These are phyloP conservation scores for Trichoderma reesei DNA, from an alignment of 495 filamentous ascomycete species.

Conservation along the genomic window DNA sequence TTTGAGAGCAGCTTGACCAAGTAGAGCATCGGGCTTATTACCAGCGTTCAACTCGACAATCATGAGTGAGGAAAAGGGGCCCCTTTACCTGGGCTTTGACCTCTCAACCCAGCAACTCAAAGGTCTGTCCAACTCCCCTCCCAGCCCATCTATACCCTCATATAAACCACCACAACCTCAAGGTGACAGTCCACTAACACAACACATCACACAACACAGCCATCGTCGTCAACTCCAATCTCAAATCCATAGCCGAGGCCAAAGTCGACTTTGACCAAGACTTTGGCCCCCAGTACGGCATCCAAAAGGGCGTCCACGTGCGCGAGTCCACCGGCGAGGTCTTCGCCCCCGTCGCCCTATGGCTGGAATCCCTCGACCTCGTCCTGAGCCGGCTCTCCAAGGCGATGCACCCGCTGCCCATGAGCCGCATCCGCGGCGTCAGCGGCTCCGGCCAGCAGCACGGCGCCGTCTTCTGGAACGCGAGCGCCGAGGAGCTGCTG, in stretches of 20 bases:
- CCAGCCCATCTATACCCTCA: background rate
- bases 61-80: constrained; percentile 36
- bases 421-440: constrained; percentile 67
- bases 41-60: background rate
- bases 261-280: constrained; percentile 66
- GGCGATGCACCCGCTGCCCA: constrained; percentile 51
- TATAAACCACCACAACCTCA: background rate
- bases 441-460: constrained; percentile 95
- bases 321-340: constrained; percentile 78
- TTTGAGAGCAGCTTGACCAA: too few species aligned
- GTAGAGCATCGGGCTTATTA: too few species aligned
- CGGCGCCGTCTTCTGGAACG: constrained; percentile 85
- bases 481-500: constrained; percentile 58
- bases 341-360: constrained; percentile 86
- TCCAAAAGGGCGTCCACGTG: constrained; percentile 77
- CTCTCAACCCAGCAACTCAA: constrained; percentile 96
- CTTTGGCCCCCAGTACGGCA: constrained; percentile 67
- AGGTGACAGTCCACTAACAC: background rate
- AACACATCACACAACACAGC: constrained; percentile 29
- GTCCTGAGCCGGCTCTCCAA: constrained; percentile 64
- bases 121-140: constrained; percentile 35
- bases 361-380: constrained; percentile 83
- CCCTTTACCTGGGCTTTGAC: constrained; percentile 87
- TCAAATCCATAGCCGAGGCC: constrained; percentile 65
- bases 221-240: constrained; percentile 68